Conservation (phyloP, 257 asterid species). For the Nicotiana knightiana region DNA sequence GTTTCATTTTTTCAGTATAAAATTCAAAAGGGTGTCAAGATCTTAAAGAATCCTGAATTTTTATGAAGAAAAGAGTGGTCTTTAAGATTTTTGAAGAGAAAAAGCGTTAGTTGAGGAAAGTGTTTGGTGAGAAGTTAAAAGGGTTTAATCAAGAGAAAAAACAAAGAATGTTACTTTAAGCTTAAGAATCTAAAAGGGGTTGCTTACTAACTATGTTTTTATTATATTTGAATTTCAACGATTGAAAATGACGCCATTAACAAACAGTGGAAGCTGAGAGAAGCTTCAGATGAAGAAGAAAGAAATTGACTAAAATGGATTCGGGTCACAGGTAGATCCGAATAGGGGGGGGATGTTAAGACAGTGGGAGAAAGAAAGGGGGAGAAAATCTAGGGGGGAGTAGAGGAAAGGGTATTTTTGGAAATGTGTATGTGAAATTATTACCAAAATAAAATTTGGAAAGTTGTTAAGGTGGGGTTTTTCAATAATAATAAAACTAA, state of each 20-base stretch:
- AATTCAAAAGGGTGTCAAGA: background rate
- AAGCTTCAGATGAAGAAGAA: background rate
- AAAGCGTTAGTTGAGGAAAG: background rate
- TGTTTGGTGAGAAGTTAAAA: constrained; percentile 9
- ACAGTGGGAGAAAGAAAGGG: background rate
- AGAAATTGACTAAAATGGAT: background rate
- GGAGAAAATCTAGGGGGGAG: background rate
- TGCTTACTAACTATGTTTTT: constrained; percentile 4
- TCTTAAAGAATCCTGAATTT: constrained; percentile 1
- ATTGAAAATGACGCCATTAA: constrained; percentile 8
- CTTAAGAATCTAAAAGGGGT: background rate
- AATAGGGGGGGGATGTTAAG: background rate
- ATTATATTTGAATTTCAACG: background rate
- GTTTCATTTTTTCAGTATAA: constrained; percentile 40
- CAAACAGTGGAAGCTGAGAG: background rate
- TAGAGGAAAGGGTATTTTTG: background rate
- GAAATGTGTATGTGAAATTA: background rate
- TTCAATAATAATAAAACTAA: background rate
- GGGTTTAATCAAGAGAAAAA: background rate
- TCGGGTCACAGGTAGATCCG: background rate
- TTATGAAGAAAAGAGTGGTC: background rate
- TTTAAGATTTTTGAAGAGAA: background rate
- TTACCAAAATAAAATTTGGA: background rate
- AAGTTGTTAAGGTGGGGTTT: background rate
- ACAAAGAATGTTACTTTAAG: background rate